Conservation (phyloP, 2,329 filamentous ascomycete genomes). For the Chaetomiaceae sp. region DNA sequence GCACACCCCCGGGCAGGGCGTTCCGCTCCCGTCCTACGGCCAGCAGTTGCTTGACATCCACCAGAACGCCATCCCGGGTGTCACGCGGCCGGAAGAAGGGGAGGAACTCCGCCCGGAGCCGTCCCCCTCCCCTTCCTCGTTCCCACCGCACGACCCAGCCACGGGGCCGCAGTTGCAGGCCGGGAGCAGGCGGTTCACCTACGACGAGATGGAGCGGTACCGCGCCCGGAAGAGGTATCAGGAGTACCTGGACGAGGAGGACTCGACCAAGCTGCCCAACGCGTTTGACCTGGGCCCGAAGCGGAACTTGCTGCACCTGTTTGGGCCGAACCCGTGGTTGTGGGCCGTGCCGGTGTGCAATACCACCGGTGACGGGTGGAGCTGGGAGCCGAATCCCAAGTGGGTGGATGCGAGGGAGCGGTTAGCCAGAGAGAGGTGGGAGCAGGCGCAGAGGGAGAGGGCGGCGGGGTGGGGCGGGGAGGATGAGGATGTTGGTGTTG, state of each 20-base stretch:
- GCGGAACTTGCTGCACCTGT: conserved; percentile 74
- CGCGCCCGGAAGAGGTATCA: conserved; percentile 54
- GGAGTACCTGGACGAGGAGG: conserved; percentile 83
- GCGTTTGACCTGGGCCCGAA: conserved; percentile 88
- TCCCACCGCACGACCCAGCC: conserved; percentile 1
- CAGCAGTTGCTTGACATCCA: conserved; percentile 78
- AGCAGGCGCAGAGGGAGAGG: conserved; percentile 59
- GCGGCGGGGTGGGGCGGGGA: conserved; percentile 62
- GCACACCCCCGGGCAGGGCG: conserved; percentile 45
- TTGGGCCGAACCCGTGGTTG: conserved; percentile 66
- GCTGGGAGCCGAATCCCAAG: conserved; percentile 77
- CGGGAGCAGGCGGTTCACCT: conserved; percentile 45
- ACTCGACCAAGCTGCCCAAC: conserved; percentile 81
- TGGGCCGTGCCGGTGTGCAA: conserved; percentile 82
- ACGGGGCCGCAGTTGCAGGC: conserved; percentile 22
- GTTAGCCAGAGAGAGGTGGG: conserved; percentile 53
- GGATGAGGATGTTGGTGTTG: conserved; percentile 25
- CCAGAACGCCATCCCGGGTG: conserved; percentile 73
- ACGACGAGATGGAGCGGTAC: conserved; percentile 51
- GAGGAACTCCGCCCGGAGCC: conserved; percentile 48
- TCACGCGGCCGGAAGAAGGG: conserved; percentile 78
- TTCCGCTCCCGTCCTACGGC: conserved; percentile 55
- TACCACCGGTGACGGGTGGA: conserved; percentile 89
- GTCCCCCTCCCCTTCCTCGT: background rate
- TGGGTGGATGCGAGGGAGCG: conserved; percentile 70